A percentile compares a stretch with the other conserved stretches of the same genome.
Evolutionary conservation across 2,329 filamentous ascomycete genomes (phyloP).

Genomic region (Claviceps pusilla): DNA sequence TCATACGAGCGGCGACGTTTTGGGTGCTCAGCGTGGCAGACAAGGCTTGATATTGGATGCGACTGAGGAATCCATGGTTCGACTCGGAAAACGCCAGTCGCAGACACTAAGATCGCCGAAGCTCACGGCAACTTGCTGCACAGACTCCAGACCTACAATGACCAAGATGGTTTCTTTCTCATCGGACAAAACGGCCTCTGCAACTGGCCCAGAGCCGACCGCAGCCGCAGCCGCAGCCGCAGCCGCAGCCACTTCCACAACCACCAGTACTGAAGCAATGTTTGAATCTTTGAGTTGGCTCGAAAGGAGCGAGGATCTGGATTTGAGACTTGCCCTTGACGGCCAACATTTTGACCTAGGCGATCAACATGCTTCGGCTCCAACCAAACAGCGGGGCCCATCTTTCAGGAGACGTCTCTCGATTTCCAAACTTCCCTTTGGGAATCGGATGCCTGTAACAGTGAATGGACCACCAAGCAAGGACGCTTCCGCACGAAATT

Average conservation of each 20-base stretch:
- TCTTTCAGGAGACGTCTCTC: slow-evolving; percentile 60
- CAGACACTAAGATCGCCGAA: slow-evolving; percentile 10
- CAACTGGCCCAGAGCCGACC: slow-evolving; percentile 6
- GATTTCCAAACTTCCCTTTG: slow-evolving; percentile 49
- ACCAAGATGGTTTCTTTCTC: slow-evolving; percentile 14
- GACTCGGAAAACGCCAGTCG: slow-evolving; percentile 13
- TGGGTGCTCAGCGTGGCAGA: slow-evolving; percentile 30
- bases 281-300: slow-evolving; percentile 60
- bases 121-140: background rate
- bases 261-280: slow-evolving; percentile 32
- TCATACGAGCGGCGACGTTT: slow-evolving; percentile 51
- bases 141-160: background rate
- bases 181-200: slow-evolving; percentile 6
- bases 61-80: slow-evolving; percentile 14
- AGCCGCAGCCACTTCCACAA: background rate
- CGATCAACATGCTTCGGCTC: slow-evolving; percentile 27
- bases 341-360: slow-evolving; percentile 54
- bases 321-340: slow-evolving; percentile 50
- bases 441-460: slow-evolving; percentile 34
- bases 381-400: slow-evolving; percentile 33
- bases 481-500: slow-evolving; percentile 20
- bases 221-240: slow-evolving; percentile 11
- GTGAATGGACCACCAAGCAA: slow-evolving; percentile 32
- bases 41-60: slow-evolving; percentile 24
- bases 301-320: slow-evolving; percentile 56